Evolutionary conservation across 1,284 basidiomycete genomes (phyloP).

Genomic region (Ustilago cynodontis): DNA sequence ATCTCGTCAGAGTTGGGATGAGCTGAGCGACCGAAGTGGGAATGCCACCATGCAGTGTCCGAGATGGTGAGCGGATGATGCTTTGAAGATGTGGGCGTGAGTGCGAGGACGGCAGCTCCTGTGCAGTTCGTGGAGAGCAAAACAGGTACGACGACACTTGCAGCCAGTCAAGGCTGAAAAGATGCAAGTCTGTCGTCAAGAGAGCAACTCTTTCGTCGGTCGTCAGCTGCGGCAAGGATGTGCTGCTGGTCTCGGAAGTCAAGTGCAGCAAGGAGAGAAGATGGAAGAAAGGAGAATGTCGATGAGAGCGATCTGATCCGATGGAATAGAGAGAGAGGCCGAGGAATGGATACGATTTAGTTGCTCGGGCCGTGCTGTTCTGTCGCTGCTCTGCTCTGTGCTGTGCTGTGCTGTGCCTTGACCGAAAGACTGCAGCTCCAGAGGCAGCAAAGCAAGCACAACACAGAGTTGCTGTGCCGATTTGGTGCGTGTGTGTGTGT

Average conservation of each 20-base stretch:
- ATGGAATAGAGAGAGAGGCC: neutral
- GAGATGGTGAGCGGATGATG: neutral
- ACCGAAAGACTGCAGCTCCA: neutral
- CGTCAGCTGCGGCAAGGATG: neutral
- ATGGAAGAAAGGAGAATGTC: slow-evolving; percentile 2
- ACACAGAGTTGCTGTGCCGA: slow-evolving; percentile 2
- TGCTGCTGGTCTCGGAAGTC: neutral
- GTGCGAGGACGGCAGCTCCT: neutral
- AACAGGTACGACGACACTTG: neutral
- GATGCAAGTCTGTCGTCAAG: neutral
- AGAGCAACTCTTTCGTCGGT: neutral
- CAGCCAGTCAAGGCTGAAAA: neutral
- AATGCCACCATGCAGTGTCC: neutral
- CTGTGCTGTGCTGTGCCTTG: slow-evolving; percentile 1
- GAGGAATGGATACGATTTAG: neutral
- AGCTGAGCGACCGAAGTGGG: neutral
- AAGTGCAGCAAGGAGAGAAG: neutral
- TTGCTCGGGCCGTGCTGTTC: neutral
- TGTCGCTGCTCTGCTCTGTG: neutral
- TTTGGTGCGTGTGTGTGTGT: neutral
- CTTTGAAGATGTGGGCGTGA: neutral
- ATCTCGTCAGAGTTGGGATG: neutral
- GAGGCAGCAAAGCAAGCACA: neutral
- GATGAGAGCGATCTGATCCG: neutral
- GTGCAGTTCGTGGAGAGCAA: neutral